phyloP scores from a whole-genome alignment of 75 land plant species.

The Sequoiadendron giganteum region DNA sequence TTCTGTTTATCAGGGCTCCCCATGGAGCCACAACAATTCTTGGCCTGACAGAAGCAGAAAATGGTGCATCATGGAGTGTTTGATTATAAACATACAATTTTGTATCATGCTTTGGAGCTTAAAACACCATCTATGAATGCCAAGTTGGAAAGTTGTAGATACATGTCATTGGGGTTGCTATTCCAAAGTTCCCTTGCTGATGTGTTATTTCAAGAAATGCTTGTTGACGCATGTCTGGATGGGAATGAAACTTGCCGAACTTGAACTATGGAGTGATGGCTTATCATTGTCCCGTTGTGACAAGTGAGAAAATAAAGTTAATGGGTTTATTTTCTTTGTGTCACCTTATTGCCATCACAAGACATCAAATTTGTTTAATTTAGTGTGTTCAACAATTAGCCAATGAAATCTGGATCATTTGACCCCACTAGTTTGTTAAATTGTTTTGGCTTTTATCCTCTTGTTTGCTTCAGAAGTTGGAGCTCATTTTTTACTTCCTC shows the following conservation, averaged over 20 bases:
- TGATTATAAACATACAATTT: constrained; percentile 12
- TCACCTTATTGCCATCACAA: too few species aligned
- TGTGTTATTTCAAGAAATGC: not conserved
- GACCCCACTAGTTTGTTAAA: too few species aligned
- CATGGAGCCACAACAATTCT: constrained; percentile 73
- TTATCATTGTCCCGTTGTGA: not conserved
- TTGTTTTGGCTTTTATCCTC: too few species aligned
- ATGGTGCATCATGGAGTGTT: constrained; percentile 74
- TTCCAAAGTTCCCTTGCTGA: not conserved
- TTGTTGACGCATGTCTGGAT: not conserved
- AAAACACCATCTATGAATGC: not conserved
- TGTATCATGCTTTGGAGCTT: not conserved
- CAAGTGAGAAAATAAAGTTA: not conserved
- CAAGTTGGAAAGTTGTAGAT: not conserved
- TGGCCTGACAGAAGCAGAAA: constrained; percentile 58
- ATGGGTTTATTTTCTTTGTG: too few species aligned
- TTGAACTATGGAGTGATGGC: not conserved
- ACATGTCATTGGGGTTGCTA: not conserved
- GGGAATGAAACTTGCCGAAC: not conserved
- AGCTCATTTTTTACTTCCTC: too few species aligned
- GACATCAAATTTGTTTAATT: too few species aligned
- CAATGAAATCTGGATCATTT: too few species aligned
- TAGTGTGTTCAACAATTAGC: too few species aligned
- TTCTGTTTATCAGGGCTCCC: constrained; percentile 64
- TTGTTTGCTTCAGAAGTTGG: too few species aligned